Conservation (phyloP, 805 yeast species). For the Candida broadrunensis region DNA sequence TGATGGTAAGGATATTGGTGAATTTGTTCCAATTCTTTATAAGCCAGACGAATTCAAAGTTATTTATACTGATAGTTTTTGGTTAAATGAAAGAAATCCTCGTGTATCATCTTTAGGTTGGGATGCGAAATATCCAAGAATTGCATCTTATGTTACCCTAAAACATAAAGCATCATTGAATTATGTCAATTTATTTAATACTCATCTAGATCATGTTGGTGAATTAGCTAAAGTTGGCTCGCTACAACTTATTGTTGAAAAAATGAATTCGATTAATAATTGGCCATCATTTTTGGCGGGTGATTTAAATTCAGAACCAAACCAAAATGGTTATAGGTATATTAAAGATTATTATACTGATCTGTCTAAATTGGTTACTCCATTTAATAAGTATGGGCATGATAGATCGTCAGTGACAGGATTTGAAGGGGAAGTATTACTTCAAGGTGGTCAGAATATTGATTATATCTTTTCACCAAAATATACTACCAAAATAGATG, state of each 20-base stretch:
- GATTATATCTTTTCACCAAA: conserved; percentile 31
- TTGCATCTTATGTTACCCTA: conserved; percentile 30
- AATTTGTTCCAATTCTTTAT: conserved; percentile 31
- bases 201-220: conserved; percentile 39
- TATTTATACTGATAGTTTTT: conserved; percentile 24
- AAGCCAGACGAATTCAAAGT: conserved; percentile 26
- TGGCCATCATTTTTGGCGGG: conserved; percentile 34
- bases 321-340: conserved; percentile 15
- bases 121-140: conserved; percentile 35
- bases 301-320: conserved; percentile 25
- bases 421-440: conserved; percentile 22
- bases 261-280: conserved; percentile 19
- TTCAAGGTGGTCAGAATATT: conserved; percentile 25
- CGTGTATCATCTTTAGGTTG: conserved; percentile 32
- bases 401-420: conserved; percentile 29
- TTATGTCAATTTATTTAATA: conserved; percentile 31
- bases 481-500: conserved; percentile 13
- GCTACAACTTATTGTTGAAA: conserved; percentile 25
- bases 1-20: conserved; percentile 25
- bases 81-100: conserved; percentile 34
- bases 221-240: conserved; percentile 25
- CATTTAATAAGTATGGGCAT: conserved; percentile 26
- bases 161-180: conserved; percentile 22
- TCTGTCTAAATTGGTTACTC: conserved; percentile 16
- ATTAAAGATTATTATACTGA: conserved; percentile 14